Percentiles rank a stretch among this genome's conserved stretches.
Evolutionary conservation across 2,329 filamentous ascomycete species (phyloP).

Genomic region (Zymoseptoria brevis): DNA sequence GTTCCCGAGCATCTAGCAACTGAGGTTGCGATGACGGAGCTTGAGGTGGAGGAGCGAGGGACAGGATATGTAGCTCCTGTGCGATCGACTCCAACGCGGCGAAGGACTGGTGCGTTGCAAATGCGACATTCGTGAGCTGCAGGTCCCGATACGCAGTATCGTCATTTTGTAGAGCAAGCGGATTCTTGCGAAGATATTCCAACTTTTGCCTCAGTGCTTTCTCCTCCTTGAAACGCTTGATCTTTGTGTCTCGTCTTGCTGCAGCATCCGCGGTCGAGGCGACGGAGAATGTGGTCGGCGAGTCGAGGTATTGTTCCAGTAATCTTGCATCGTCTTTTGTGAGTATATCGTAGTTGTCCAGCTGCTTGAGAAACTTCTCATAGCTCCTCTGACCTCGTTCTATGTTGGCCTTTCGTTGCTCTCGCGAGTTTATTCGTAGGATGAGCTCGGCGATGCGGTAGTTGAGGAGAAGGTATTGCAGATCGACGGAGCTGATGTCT

Average conservation of each 20-base stretch:
- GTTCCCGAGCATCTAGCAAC: conserved; percentile 38
- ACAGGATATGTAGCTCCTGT: conserved; percentile 75
- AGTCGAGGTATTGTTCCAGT: conserved; percentile 64
- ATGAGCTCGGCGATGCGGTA: conserved; percentile 74
- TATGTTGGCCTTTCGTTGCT: conserved; percentile 55
- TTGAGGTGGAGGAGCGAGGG: conserved; percentile 54
- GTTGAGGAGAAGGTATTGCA: conserved; percentile 74
- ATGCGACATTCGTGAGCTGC: conserved; percentile 65
- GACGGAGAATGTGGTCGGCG: conserved; percentile 64
- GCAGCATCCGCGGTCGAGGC: conserved; percentile 59
- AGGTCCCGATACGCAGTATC: conserved; percentile 76
- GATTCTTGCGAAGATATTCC: conserved; percentile 58
- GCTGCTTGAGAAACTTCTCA: conserved; percentile 66
- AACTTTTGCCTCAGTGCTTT: conserved; percentile 77
- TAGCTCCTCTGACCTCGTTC: conserved; percentile 60
- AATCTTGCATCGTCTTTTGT: conserved; percentile 56
- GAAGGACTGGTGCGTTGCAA: conserved; percentile 71
- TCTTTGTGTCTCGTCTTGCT: conserved; percentile 71
- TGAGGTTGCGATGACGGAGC: conserved; percentile 12
- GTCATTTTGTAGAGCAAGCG: conserved; percentile 59
- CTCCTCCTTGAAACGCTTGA: conserved; percentile 74
- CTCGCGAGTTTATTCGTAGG: conserved; percentile 55
- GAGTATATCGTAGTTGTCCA: conserved; percentile 74
- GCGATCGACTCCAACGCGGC: conserved; percentile 80
- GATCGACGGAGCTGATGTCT: conserved; percentile 73